Conservation (phyloP, 2,329 filamentous ascomycete genomes). For the Byssochlamys sp. region DNA sequence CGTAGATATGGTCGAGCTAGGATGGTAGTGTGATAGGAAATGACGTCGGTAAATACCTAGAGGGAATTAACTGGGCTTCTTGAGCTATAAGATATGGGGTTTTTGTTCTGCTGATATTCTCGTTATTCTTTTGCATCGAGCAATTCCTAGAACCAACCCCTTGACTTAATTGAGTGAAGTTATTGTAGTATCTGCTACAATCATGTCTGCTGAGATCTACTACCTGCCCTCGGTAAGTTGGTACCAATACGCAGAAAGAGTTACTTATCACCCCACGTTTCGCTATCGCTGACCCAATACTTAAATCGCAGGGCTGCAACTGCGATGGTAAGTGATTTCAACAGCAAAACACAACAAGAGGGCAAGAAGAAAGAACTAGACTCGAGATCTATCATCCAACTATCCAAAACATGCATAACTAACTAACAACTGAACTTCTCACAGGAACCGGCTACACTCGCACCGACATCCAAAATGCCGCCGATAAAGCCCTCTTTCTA, state of each 20-base stretch:
- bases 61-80: neutral
- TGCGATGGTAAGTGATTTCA: neutral
- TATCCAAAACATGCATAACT: too few relatives aligned
- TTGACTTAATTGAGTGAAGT: neutral
- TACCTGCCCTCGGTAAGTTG: neutral
- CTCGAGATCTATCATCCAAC: too few relatives aligned
- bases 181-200: neutral
- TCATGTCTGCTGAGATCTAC: neutral
- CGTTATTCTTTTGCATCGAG: neutral
- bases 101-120: neutral
- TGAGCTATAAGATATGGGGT: neutral
- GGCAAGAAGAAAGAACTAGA: too few relatives aligned
- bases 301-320: neutral
- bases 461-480: slow-evolving; percentile 15
- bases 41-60: neutral
- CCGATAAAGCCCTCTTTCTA: slow-evolving; percentile 14
- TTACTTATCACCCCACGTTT: neutral
- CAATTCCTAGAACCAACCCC: neutral
- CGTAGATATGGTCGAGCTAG: neutral
- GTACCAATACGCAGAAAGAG: neutral
- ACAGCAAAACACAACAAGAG: too few relatives aligned
- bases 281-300: neutral
- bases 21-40: neutral
- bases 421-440: too few relatives aligned
- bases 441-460: slow-evolving; percentile 10